These are phyloP conservation scores for Cicer judaicum DNA, from an alignment of 306 rosid species.

Conservation along the genomic window DNA sequence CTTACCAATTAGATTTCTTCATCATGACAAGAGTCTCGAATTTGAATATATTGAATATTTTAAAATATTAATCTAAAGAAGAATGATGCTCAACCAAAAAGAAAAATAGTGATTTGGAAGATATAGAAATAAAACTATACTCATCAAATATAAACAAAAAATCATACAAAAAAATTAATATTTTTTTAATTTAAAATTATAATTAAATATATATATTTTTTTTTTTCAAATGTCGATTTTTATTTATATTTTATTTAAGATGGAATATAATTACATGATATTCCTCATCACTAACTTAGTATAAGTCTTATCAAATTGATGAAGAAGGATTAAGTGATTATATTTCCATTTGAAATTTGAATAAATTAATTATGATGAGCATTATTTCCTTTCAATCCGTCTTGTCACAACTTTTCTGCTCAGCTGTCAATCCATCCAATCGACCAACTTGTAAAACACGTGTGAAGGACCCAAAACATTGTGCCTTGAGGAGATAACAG, in stretches of 20 bases:
- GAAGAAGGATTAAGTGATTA: no score
- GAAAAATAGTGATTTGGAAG: slow-evolving; percentile 22
- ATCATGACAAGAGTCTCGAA: slow-evolving; percentile 37
- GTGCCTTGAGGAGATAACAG: no score
- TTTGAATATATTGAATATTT: slow-evolving; percentile 12
- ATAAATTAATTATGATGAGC: neutral
- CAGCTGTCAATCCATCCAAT: slow-evolving; percentile 49
- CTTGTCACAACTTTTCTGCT: slow-evolving; percentile 53
- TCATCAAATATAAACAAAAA: no score
- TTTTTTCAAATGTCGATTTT: no score
- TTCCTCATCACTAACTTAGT: neutral
- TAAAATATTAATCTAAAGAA: neutral
- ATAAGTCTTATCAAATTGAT: no score
- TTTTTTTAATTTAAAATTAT: no score
- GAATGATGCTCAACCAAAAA: slow-evolving; percentile 21
- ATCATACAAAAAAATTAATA: no score
- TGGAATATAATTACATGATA: no score
- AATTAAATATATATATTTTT: no score
- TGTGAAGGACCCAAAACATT: no score
- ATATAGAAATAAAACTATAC: no score
- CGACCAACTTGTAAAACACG: neutral
- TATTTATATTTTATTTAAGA: no score
- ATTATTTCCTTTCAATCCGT: slow-evolving; percentile 50
- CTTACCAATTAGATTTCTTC: slow-evolving; percentile 47
- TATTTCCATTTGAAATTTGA: slow-evolving; percentile 2